Base-by-base conservation (phyloP, 805 yeast species). In the Metschnikowia amazonensis region DNA sequence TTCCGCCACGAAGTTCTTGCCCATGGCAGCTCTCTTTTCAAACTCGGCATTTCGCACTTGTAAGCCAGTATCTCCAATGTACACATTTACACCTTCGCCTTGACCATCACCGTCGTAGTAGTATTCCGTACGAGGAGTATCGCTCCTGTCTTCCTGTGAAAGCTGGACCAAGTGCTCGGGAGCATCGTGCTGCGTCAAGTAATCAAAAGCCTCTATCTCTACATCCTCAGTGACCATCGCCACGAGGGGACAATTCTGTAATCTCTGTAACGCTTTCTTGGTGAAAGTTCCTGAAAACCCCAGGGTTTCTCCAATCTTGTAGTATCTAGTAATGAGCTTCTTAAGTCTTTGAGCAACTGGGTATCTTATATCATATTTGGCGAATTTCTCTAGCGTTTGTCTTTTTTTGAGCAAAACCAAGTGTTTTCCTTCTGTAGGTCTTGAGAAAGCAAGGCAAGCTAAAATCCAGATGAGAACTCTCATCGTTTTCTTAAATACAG, bases 101-200 rank as follows among this genome's bases (percentile, higher is more conserved):
- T 63, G 62, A 21, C 61, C 62, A 0, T 64, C 62, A 0, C 59
- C 59, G 38, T 79, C 77, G 55, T 75, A 85, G 47, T 67, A 65
- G 57, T 78, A 86, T 13, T 72, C 65, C 25, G 58, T 25, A 44
- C 53, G 66, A 65, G 23, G 72, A 7, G 35, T 16, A 10, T 46
- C 25, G 23, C 39, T 29, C 14, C 43, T 13, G 32, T 45, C 35
- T 25, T 43, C 45, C 65, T 81, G 80, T 0, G 89, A 82, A 5
- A 85, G 55, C 34, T 89, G 63, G 0, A 81, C 84, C 46, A 86
- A 67, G 57, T 86, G 94, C 40, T 87, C 64, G 1, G 92, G 92
- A 0, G 79, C 75, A 28, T 67, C 57, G 5, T 57, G 50, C 47
- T 77, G 79, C 2, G 60, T 60, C n/a, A 51, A 60, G 7, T 65